Evolutionary conservation across 768 basidiomycete genomes (phyloP), one percentile per base, ranked within the genome.

Genomic region (Podaxis mareebaensis): DNA sequence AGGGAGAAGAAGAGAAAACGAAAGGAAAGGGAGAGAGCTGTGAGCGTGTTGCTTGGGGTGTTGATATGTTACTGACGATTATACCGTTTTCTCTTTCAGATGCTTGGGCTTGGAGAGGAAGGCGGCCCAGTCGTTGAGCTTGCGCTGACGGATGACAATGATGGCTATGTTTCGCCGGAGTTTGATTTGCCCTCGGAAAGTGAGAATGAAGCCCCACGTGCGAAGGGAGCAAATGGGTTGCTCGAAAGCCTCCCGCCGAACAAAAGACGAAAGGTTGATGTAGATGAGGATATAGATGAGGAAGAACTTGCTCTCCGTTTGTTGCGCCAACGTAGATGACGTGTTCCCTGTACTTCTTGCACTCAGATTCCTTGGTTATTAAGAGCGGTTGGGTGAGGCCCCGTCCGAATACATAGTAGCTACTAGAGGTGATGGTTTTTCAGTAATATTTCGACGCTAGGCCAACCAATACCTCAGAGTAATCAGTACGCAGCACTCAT

Each of bases 1-100:
- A 78, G 83, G 66, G 96, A 97, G 74, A 95, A 92, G 83, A 97
- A 96, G 80, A 79, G 92, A 66, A 96, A 95, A 77, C 79, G 92
- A 70, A 96, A 96, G 76, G 90, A 93, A 61, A 81, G 84, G 40
- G 91, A 93, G 70, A 33, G 33, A 33, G 33, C 8, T 33, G 33
- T 33, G 10, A 33, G 33, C 8, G 10, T 33, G 33, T 33, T 33
- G 33, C 33, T 33, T 33, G 8, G 8, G 33, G 33, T 33, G 33
- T 33, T 10, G 33, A 8, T 33, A 33, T 33, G 33, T 33, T 33
- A 10, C 33, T 33, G 8, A 33, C 33, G 6, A 33, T 33, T 33
- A 33, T 33, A 3, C 33, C 2, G 33, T 33, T 46, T n/a, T 10
- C 17, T 5, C 38, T 60, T 66, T 53, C 70, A 77, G 68, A 65